These are phyloP conservation scores for Petunia axillaris DNA, from an alignment of 257 asterid genomes.

Conservation along the genomic window DNA sequence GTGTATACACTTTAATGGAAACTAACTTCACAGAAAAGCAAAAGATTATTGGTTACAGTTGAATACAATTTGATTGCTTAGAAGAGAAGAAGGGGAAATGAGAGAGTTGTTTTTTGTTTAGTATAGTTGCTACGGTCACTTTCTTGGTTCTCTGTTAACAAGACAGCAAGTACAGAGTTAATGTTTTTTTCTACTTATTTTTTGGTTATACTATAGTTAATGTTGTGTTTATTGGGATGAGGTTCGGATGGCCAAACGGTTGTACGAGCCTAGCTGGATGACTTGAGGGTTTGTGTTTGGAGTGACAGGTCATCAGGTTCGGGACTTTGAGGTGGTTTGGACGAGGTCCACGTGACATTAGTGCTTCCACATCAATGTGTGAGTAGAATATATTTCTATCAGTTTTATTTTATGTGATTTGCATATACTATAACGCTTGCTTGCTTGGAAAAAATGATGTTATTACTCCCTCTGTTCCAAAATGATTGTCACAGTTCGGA, in stretches of 20 bases:
- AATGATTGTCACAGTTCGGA: too few species aligned
- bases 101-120: not conserved
- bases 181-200: conserved; percentile 2
- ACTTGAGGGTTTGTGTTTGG: conserved; percentile 36
- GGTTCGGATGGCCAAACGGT: conserved; percentile 60
- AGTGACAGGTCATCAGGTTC: conserved; percentile 36
- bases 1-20: conserved; percentile 53
- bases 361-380: conserved; percentile 1
- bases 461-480: too few species aligned
- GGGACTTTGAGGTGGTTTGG: conserved; percentile 36
- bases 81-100: conserved; percentile 16
- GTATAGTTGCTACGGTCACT: conserved; percentile 23
- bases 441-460: too few species aligned
- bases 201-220: not conserved
- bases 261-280: conserved; percentile 78
- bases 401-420: too few species aligned
- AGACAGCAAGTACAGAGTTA: conserved; percentile 22
- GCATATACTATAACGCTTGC: too few species aligned
- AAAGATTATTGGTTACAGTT: conserved; percentile 15
- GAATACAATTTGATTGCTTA: conserved; percentile 19
- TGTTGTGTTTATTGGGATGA: conserved; percentile 27
- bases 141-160: conserved; percentile 41
- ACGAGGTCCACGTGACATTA: conserved; percentile 64
- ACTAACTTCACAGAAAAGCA: conserved; percentile 68
- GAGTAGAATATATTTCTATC: too few species aligned